phyloP scores from a whole-genome alignment of 179 eudicot genomes.

The Spinacia oleracea region DNA sequence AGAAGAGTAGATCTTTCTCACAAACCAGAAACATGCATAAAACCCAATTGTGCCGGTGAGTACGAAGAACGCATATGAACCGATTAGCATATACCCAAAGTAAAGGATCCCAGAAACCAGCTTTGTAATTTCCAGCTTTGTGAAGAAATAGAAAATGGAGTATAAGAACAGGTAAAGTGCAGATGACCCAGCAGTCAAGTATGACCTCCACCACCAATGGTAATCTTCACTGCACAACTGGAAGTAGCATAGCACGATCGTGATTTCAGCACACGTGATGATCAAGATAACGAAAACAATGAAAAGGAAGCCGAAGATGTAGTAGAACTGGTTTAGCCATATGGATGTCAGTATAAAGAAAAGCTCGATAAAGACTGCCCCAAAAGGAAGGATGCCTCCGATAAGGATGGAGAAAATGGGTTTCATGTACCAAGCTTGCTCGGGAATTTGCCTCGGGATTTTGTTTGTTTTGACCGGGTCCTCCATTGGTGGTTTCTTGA shows the following conservation, averaged over 20 bases:
- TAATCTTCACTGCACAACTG: constrained; percentile 52
- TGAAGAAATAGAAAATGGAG: constrained; percentile 49
- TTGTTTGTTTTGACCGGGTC: constrained; percentile 48
- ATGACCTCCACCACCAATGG: constrained; percentile 53
- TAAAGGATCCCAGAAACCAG: constrained; percentile 43
- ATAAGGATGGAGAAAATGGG: constrained; percentile 43
- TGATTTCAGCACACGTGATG: constrained; percentile 44
- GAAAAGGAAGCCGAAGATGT: constrained; percentile 51
- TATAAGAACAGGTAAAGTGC: constrained; percentile 45
- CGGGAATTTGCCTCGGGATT: constrained; percentile 46
- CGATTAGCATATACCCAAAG: constrained; percentile 48
- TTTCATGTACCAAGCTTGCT: constrained; percentile 49
- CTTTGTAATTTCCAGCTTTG: constrained; percentile 47
- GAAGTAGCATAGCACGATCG: constrained; percentile 49
- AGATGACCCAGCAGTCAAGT: constrained; percentile 49
- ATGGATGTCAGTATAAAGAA: constrained; percentile 51
- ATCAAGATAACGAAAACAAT: constrained; percentile 45
- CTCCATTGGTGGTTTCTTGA: constrained; percentile 39
- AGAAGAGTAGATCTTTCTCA: constrained; percentile 45
- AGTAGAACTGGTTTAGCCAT: constrained; percentile 53
- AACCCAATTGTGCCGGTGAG: constrained; percentile 44
- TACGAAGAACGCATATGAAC: constrained; percentile 43
- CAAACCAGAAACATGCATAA: constrained; percentile 48
- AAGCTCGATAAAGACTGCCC: constrained; percentile 46
- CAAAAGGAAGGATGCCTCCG: constrained; percentile 49